phyloP scores from a whole-genome alignment of 2,329 filamentous ascomycete species.

The Gnomoniopsis smithogilvyi region DNA sequence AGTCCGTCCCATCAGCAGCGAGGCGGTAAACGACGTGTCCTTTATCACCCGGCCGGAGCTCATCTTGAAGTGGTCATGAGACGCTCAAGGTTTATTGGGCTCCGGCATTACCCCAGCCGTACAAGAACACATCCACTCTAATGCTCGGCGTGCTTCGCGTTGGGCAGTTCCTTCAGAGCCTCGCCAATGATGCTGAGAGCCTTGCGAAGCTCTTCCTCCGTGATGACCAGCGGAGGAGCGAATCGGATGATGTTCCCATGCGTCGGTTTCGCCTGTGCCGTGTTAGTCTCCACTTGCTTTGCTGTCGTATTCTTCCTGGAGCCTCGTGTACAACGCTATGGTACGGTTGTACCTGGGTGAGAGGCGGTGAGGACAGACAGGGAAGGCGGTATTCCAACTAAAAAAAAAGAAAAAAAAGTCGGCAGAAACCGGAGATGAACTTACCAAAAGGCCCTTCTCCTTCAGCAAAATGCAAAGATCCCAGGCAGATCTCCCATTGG shows the following conservation, averaged over 20 bases:
- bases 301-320: conserved; percentile 1
- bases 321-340: not conserved
- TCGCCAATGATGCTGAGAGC: conserved; percentile 78
- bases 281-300: conserved; percentile 18
- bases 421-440: conserved; percentile 29
- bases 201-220: conserved; percentile 76
- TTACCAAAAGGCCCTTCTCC: conserved; percentile 87
- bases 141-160: conserved; percentile 43
- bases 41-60: not conserved
- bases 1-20: conserved; percentile 19
- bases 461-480: conserved; percentile 95
- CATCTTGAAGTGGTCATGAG: not conserved
- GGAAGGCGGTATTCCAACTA: conserved; percentile 2
- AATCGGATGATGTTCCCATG: conserved; percentile 98
- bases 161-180: conserved; percentile 78
- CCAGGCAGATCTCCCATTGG: conserved; percentile 86
- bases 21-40: conserved; percentile 13
- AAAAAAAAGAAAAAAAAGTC: conserved; percentile 5
- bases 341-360: conserved; percentile 12
- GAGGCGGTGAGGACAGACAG: conserved; percentile 9
- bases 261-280: conserved; percentile 84
- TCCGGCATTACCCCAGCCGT: conserved; percentile 3
- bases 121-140: conserved; percentile 18
- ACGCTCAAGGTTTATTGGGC: not conserved
- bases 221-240: conserved; percentile 94